These are phyloP conservation scores for Sporobolomyces pararoseus DNA, from an alignment of 768 basidiomycete genomes.

Conservation along the genomic window DNA sequence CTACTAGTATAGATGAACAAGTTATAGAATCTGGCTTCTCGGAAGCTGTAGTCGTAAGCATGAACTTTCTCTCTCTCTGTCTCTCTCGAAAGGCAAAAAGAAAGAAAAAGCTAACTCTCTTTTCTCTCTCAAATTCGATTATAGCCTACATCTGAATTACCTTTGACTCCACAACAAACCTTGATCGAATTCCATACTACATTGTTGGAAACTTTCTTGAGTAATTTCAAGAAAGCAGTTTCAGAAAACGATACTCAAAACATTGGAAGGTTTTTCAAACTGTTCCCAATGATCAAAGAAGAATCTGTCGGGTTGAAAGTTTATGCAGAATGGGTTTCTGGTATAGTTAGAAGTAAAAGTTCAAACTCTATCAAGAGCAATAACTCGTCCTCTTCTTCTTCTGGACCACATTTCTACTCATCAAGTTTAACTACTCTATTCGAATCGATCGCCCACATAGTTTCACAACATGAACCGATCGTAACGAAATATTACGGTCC, in stretches of 20 bases:
- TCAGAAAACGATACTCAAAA: conserved; percentile 38
- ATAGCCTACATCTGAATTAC: conserved; percentile 86
- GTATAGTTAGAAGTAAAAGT: conserved; percentile 36
- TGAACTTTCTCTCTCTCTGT: neutral
- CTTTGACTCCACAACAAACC: conserved; percentile 77
- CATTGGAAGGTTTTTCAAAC: conserved; percentile 75
- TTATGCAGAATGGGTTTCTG: conserved; percentile 85
- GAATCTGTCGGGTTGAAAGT: conserved; percentile 84
- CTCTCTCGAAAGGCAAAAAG: too few relatives aligned
- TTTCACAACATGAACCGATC: conserved; percentile 94
- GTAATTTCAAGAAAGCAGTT: conserved; percentile 79
- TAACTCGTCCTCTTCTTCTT: conserved; percentile 51
- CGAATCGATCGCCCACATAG: conserved; percentile 89
- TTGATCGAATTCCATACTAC: conserved; percentile 68
- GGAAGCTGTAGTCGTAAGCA: conserved; percentile 72
- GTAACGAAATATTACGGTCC: conserved; percentile 96
- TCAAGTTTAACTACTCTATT: conserved; percentile 84
- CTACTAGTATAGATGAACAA: conserved; percentile 74
- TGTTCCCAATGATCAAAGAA: conserved; percentile 93
- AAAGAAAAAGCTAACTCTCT: too few relatives aligned
- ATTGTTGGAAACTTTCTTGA: conserved; percentile 70
- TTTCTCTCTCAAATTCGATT: neutral
- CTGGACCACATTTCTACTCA: conserved; percentile 84
- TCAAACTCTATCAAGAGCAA: conserved; percentile 30
- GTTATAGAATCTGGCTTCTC: conserved; percentile 82